Conservation (phyloP, 2,329 filamentous ascomycete species). For the Mycosphaerelloides madeirae region DNA sequence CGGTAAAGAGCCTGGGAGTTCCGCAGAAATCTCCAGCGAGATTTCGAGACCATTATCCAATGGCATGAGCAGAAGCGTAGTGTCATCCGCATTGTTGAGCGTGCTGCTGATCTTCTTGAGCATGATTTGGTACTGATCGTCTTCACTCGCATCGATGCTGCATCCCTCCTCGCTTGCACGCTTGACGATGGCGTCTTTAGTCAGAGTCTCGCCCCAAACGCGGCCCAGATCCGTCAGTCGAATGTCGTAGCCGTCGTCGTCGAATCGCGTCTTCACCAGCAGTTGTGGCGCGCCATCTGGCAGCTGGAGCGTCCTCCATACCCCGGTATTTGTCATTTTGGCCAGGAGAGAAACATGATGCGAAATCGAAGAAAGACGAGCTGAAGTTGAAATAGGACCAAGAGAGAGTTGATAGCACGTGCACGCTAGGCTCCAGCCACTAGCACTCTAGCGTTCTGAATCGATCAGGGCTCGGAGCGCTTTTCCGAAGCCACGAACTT, state of each 20-base stretch:
- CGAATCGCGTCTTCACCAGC: conserved; percentile 58
- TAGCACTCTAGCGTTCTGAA: background rate
- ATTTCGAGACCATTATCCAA: conserved; percentile 33
- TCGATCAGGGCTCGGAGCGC: no score
- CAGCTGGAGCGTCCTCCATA: conserved; percentile 20
- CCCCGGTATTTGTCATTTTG: background rate
- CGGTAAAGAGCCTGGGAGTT: conserved; percentile 58
- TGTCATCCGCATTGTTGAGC: conserved; percentile 37
- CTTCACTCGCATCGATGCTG: conserved; percentile 68
- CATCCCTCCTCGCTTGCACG: conserved; percentile 61
- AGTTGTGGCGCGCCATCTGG: conserved; percentile 49
- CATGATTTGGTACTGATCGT: conserved; percentile 63
- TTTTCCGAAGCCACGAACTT: no score
- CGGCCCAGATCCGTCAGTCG: conserved; percentile 67
- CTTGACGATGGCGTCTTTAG: conserved; percentile 57
- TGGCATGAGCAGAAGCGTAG: conserved; percentile 30
- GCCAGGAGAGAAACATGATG: background rate
- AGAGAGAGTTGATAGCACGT: no score
- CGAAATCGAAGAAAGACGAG: background rate
- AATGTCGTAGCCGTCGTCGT: conserved; percentile 56
- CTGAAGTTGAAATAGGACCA: background rate
- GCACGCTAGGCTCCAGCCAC: background rate
- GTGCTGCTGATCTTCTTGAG: conserved; percentile 57
- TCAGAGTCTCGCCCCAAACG: conserved; percentile 66
- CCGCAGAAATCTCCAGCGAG: conserved; percentile 53